phyloP scores from a whole-genome alignment of 2,329 filamentous ascomycete genomes.

The Monosporascus sp. region DNA sequence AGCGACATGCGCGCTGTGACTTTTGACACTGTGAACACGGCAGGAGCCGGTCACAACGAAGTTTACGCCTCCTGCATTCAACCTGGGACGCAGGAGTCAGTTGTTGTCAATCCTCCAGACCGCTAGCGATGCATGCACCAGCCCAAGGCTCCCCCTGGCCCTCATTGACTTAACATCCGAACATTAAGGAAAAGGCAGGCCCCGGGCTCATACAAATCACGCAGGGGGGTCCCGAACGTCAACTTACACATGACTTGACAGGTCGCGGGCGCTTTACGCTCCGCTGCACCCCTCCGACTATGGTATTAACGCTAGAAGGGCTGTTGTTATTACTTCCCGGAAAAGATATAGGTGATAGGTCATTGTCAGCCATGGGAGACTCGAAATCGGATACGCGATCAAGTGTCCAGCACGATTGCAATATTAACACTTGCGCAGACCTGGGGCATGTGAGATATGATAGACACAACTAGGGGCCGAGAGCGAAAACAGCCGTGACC shows the following conservation, averaged over 20 bases:
- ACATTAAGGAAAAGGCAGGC: background rate
- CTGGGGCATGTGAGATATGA: background rate
- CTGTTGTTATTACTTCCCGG: slow-evolving; percentile 8
- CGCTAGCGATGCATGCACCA: background rate
- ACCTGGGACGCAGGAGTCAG: background rate
- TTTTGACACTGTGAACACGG: slow-evolving; percentile 56
- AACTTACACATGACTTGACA: slow-evolving; percentile 19
- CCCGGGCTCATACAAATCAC: slow-evolving; percentile 11
- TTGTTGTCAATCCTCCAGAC: background rate
- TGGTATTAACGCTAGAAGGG: slow-evolving; percentile 1
- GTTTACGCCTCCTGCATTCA: slow-evolving; percentile 52
- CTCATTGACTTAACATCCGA: background rate
- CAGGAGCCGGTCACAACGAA: slow-evolving; percentile 50
- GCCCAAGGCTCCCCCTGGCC: no score
- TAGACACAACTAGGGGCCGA: background rate
- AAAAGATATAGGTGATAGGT: background rate
- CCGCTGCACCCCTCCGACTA: slow-evolving; percentile 4
- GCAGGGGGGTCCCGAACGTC: background rate
- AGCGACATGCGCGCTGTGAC: slow-evolving; percentile 49
- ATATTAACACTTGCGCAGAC: background rate
- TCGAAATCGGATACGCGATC: background rate
- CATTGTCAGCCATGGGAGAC: background rate
- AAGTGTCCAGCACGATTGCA: background rate
- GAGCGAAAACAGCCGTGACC: background rate
- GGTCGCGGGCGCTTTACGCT: slow-evolving; percentile 24